phyloP scores from a whole-genome alignment of 2,329 filamentous ascomycete species.

The Arthrobotrys conoides region DNA sequence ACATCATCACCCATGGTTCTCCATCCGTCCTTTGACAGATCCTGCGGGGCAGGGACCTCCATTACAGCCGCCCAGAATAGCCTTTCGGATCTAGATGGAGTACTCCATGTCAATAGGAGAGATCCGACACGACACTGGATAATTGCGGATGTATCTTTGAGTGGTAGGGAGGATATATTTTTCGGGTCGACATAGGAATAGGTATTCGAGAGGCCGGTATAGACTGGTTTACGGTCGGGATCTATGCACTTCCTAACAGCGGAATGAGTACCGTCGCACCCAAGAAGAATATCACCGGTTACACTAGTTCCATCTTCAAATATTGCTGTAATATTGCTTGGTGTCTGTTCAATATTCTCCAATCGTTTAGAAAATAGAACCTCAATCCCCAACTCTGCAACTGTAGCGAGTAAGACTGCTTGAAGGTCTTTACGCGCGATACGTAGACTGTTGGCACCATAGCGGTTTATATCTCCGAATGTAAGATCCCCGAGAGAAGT shows the following conservation, averaged over 20 bases:
- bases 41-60: conserved; percentile 36
- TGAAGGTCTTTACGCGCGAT: conserved; percentile 65
- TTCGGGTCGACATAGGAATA: conserved; percentile 50
- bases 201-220: conserved; percentile 46
- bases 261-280: conserved; percentile 66
- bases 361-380: conserved; percentile 62
- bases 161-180: conserved; percentile 20
- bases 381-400: conserved; percentile 56
- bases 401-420: conserved; percentile 62
- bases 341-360: conserved; percentile 34
- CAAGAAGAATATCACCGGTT: conserved; percentile 65
- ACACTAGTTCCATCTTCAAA: conserved; percentile 64
- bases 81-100: conserved; percentile 39
- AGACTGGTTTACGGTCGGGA: conserved; percentile 45
- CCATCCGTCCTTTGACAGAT: conserved; percentile 50
- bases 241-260: conserved; percentile 62
- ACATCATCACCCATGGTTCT: conserved; percentile 51
- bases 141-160: conserved; percentile 50
- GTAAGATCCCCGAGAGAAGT: conserved; percentile 67
- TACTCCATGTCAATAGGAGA: conserved; percentile 48
- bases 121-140: conserved; percentile 51
- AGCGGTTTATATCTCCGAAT: conserved; percentile 70
- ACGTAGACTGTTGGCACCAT: conserved; percentile 69
- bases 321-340: conserved; percentile 58
- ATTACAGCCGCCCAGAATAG: conserved; percentile 55